Conservation (phyloP, 805 yeast genomes). For the Myxozyma kluyveri region DNA sequence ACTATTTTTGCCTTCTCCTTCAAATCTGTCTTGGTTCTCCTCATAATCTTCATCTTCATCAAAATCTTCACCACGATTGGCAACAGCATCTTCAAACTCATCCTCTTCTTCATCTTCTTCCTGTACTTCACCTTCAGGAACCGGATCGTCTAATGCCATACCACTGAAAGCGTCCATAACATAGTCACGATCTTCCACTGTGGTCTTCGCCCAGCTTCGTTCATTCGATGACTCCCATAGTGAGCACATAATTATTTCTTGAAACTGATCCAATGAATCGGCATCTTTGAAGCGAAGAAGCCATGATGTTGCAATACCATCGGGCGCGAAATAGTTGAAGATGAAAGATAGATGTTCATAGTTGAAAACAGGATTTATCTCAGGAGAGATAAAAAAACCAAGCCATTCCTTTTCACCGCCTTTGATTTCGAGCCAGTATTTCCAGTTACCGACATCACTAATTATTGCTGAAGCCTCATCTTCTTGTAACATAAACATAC, state of each 20-base stretch:
- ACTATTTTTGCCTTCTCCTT: constrained; percentile 50
- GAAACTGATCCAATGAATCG: constrained; percentile 50
- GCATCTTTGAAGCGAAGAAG: constrained; percentile 53
- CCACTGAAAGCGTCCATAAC: constrained; percentile 53
- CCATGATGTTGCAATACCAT: constrained; percentile 54
- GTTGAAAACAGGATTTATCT: constrained; percentile 66
- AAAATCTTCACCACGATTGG: constrained; percentile 21
- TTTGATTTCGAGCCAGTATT: constrained; percentile 52
- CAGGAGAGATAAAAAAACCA: constrained; percentile 46
- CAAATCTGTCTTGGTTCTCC: constrained; percentile 41
- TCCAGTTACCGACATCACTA: constrained; percentile 49
- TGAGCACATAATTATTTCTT: constrained; percentile 49
- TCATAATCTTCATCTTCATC: constrained; percentile 38
- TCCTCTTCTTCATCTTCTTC: constrained; percentile 43
- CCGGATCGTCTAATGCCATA: constrained; percentile 39
- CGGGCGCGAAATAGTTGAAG: constrained; percentile 54
- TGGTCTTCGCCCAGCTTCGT: constrained; percentile 47
- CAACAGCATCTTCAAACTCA: constrained; percentile 28
- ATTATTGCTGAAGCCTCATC: constrained; percentile 41
- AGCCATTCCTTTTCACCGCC: constrained; percentile 36
- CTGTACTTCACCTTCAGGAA: constrained; percentile 38
- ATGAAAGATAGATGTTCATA: constrained; percentile 56
- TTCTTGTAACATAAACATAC: constrained; percentile 48
- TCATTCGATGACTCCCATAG: constrained; percentile 62
- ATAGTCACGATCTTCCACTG: constrained; percentile 52